Evolutionary conservation across 345 rosid species (phyloP).

Genomic region (Melaleuca alternifolia): DNA sequence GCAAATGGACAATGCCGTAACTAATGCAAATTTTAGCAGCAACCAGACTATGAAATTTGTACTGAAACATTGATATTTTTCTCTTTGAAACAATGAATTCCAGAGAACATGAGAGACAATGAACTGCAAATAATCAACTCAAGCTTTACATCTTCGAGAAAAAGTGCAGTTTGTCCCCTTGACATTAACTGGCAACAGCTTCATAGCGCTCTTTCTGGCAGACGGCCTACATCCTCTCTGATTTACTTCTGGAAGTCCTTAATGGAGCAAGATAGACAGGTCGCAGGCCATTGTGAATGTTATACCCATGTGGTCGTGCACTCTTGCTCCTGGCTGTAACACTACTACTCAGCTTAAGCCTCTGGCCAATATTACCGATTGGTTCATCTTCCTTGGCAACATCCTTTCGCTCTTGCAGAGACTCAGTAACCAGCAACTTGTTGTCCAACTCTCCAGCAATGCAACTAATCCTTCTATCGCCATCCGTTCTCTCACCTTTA

Average conservation of each 20-base stretch:
- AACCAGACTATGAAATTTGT: neutral
- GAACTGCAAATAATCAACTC: neutral
- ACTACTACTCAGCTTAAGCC: conserved; percentile 49
- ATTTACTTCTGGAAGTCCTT: neutral
- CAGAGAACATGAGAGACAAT: neutral
- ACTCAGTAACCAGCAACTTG: conserved; percentile 10
- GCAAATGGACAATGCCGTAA: neutral
- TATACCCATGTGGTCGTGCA: conserved; percentile 15
- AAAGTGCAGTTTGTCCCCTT: neutral
- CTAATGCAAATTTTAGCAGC: neutral
- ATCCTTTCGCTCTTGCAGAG: conserved; percentile 34
- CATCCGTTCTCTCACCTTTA: neutral
- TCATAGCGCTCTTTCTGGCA: neutral
- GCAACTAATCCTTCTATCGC: neutral
- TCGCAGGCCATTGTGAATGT: neutral
- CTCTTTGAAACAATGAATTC: neutral
- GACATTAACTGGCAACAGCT: neutral
- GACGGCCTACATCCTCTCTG: neutral
- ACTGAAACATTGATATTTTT: neutral
- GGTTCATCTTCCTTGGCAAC: conserved; percentile 19
- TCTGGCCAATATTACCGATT: conserved; percentile 25
- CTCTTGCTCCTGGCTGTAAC: conserved; percentile 44
- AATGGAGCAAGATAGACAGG: neutral
- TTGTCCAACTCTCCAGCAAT: neutral
- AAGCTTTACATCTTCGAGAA: neutral